Evolutionary conservation across 2,329 filamentous ascomycete species (phyloP), one percentile per base, ranked within the genome.

Genomic region (Elsinoe batatas): DNA sequence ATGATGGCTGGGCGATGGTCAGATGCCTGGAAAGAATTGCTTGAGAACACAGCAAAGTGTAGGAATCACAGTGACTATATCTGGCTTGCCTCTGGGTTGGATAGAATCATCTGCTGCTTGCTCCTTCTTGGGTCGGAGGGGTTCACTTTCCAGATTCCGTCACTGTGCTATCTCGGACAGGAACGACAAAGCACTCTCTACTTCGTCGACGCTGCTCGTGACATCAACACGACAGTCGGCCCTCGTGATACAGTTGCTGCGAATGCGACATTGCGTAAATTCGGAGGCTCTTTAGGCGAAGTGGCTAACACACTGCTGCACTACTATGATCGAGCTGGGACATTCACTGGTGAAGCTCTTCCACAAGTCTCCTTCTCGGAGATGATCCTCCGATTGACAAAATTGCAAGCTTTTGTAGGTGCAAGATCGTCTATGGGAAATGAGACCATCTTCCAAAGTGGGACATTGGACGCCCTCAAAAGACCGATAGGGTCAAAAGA

Each of bases 71-170:
- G 89, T 63, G 93, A 98, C 70, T 88, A 95, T 69, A 69, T 97
- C n/a, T 98, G 93, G 91, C 89, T 96, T 71, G 93, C 88, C 15
- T 97, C 97, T 71, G 91, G 89, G 1, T 76, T 98, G 17, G 94
- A 98, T 67, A 83, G 91, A 26, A 88, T 95, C 58, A 74, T 93
- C 46, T 78, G 95, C 22, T 89, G 86, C 65, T 78, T 97, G 61
- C 67, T 97, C 38, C 80, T 97, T 63, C 82, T 95, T 59, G 87
- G 84, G 30, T 95, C 90, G 87, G 81, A 85, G 35, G 86, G 84
- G 3, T 76, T 91, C 64, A 87, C 93, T 65, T 97, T 97, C 63
- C 79, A 84, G 63, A 79, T 93, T 60, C 7, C 58, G 60, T 55
- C 53, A 2, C n/a, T 55, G 6, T 55, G 53, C 42, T 55, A 32